Percentiles rank a stretch among this genome's conserved stretches.
These are phyloP conservation scores for Rhododendron molle DNA, from an alignment of 148 eudicot species.

Conservation along the genomic window DNA sequence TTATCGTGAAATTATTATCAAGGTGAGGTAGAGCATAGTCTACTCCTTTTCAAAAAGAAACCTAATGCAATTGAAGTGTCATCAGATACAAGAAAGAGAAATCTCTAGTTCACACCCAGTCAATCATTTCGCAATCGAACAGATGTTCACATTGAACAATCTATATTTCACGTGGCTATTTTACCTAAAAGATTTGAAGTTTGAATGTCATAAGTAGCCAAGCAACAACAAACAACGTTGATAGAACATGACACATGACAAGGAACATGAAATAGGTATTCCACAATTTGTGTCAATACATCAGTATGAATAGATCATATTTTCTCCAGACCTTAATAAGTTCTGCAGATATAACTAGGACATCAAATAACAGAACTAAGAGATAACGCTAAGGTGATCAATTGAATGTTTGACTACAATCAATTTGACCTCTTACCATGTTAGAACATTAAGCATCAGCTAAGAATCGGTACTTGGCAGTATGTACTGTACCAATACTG, in stretches of 20 bases:
- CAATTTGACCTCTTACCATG: neutral
- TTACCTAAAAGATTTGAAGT: neutral
- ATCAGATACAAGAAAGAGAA: neutral
- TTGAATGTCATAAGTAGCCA: neutral
- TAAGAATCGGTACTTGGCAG: neutral
- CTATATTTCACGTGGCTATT: neutral
- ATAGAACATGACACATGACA: neutral
- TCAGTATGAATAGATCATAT: neutral
- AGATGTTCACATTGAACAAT: neutral
- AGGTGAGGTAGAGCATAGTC: neutral
- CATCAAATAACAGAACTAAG: neutral
- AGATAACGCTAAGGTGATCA: constrained; percentile 2
- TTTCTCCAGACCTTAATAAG: neutral
- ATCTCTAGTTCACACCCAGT: neutral
- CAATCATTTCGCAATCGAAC: neutral
- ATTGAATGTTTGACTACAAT: neutral
- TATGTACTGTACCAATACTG: neutral
- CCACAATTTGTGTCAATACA: neutral
- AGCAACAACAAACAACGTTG: neutral
- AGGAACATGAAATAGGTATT: neutral
- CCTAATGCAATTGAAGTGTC: neutral
- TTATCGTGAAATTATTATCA: neutral
- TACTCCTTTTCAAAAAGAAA: neutral
- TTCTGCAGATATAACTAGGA: neutral
- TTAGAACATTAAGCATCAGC: neutral